A percentile compares a stretch with the other conserved stretches of the same genome.
Evolutionary conservation across 768 basidiomycete genomes (phyloP).

Genomic region (Hygrophorus pudorinus): DNA sequence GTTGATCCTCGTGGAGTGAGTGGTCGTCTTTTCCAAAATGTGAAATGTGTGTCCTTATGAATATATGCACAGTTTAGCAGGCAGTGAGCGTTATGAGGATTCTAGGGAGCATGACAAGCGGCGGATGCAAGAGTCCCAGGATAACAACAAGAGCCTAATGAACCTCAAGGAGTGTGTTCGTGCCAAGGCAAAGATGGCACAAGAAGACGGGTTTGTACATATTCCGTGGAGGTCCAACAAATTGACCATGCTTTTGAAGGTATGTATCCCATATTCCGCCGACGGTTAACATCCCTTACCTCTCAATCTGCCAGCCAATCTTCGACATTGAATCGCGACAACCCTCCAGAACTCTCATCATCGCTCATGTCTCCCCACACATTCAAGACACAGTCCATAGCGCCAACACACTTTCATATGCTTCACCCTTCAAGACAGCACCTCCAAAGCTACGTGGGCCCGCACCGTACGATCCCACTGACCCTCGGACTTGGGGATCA

Average conservation of each 20-base stretch:
- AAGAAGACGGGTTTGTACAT: slow-evolving; percentile 26
- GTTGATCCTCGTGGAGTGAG: slow-evolving; percentile 26
- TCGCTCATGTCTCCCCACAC: slow-evolving; percentile 27
- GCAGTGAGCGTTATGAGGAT: slow-evolving; percentile 27
- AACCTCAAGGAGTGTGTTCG: slow-evolving; percentile 28
- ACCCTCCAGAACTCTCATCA: slow-evolving; percentile 20
- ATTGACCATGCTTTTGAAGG: slow-evolving; percentile 26
- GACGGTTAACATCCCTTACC: not conserved
- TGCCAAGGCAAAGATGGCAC: slow-evolving; percentile 25
- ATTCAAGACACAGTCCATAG: slow-evolving; percentile 24
- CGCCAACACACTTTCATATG: slow-evolving; percentile 23
- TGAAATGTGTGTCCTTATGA: not conserved
- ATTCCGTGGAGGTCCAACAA: slow-evolving; percentile 26
- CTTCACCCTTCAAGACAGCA: slow-evolving; percentile 22
- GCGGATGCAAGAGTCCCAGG: slow-evolving; percentile 24
- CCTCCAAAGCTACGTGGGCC: slow-evolving; percentile 20
- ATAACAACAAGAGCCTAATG: slow-evolving; percentile 27
- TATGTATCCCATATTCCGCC: not conserved
- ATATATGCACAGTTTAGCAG: slow-evolving; percentile 19
- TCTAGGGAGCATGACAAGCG: slow-evolving; percentile 24
- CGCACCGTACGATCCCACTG: slow-evolving; percentile 20
- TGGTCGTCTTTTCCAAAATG: not conserved
- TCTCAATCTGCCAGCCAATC: slow-evolving; percentile 17
- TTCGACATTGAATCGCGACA: slow-evolving; percentile 25
- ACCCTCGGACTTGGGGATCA: slow-evolving; percentile 25